Conservation (phyloP, 495 filamentous ascomycete genomes). For the Usnea hakonensis region DNA sequence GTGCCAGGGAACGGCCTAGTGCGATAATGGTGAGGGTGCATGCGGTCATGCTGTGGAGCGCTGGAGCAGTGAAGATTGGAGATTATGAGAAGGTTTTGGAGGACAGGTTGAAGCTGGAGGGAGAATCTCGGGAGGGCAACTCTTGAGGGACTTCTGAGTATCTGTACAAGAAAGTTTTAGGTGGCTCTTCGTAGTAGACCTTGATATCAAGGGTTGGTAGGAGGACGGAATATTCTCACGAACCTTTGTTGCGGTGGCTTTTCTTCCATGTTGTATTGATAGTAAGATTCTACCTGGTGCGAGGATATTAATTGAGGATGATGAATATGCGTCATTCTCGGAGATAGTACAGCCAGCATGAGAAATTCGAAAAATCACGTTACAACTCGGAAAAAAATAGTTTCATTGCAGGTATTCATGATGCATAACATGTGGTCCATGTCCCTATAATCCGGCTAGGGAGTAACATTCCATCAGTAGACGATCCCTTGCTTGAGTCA, state of each 20-base stretch:
- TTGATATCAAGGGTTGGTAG: neutral
- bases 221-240: neutral
- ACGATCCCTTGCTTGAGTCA: neutral
- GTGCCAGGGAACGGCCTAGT: neutral
- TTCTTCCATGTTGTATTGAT: too few species aligned
- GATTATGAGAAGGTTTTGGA: slow-evolving; percentile 50
- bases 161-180: neutral
- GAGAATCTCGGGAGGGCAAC: neutral
- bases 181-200: neutral
- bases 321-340: neutral
- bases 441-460: neutral
- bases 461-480: neutral
- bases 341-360: neutral
- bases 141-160: neutral
- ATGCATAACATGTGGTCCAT: neutral
- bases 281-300: neutral
- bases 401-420: neutral
- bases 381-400: too few species aligned
- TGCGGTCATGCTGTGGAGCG: slow-evolving; percentile 58
- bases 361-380: too few species aligned
- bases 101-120: slow-evolving; percentile 7
- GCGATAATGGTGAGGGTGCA: slow-evolving; percentile 37
- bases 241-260: neutral
- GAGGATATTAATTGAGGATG: neutral
- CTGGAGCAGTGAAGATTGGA: slow-evolving; percentile 53